Base-by-base conservation (phyloP, 352 stramenopile species). In the Phytophthora pisi region DNA sequence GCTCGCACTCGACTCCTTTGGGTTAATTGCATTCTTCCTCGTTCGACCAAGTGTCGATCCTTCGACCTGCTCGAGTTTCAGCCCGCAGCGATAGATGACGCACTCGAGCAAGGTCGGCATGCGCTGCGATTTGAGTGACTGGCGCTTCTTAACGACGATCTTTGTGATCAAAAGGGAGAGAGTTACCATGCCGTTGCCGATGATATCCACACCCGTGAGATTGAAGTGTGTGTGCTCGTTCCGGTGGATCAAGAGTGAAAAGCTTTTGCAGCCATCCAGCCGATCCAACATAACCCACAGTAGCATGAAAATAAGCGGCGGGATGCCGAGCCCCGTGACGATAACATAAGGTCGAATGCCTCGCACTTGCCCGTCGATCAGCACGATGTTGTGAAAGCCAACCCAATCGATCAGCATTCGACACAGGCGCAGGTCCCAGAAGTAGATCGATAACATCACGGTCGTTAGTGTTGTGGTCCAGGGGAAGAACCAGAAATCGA, bases 401-500 rank as follows among this genome's bases (percentile, higher is more conserved):
- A 71, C 57, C 60, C 61, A 68, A 31, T 77, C 64, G 15, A 81
- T 61, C 20, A 81, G 18, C 47, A 74, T 42, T 7, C 70, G 61
- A 13, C 55, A 49, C 20, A 68, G 64, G 3, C 74, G 66, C n/a
- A 77, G 18, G 36, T 81, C 74, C 42, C 61, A 64, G 11, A 78
- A 74, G 24, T 77, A 59, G 2, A 56, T 23, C 5, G 67, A 75
- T 24, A 78, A 34, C 43, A 76, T 69, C 13, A 72, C 13, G 7
- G 55, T 64, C 6, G 74, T 78, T 8, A 72, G 43, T 15, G 55
- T 68, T 51, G 69, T 76, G 13, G 74, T 66, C 18, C 65, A 64
- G 24, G 65, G 58, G 49, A 83, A 82, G 53, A 81, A 80, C 73
- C 66, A 84, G 28, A 81, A 77, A 46, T 84, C 73, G 38, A 81